phyloP scores from a whole-genome alignment of 1,139 yeast species.

The Taphrina populina region DNA sequence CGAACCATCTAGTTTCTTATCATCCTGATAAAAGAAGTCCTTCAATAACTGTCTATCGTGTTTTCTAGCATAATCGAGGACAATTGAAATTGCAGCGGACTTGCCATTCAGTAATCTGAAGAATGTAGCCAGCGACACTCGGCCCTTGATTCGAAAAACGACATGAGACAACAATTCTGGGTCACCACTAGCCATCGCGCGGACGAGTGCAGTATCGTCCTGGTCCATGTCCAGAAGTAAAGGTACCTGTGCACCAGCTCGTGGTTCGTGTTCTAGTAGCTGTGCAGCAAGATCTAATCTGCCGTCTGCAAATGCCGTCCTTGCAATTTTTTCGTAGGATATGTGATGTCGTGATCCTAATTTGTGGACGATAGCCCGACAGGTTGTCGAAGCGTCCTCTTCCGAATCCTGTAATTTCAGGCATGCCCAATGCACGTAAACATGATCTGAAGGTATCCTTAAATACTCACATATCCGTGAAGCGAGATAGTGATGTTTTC shows the following conservation, averaged over 20 bases:
- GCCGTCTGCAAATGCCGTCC: conserved; percentile 80
- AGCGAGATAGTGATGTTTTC: conserved; percentile 65
- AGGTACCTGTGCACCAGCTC: conserved; percentile 61
- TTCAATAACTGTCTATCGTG: conserved; percentile 47
- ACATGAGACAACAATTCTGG: conserved; percentile 61
- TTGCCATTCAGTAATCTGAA: conserved; percentile 55
- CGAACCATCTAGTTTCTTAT: conserved; percentile 53
- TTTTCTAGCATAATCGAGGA: conserved; percentile 49
- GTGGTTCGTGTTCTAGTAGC: conserved; percentile 61
- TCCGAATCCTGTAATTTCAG: conserved; percentile 55
- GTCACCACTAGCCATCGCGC: conserved; percentile 66
- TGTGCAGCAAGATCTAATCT: conserved; percentile 63
- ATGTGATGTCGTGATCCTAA: conserved; percentile 49
- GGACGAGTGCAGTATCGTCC: conserved; percentile 64
- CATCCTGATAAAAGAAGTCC: conserved; percentile 63
- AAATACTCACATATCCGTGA: conserved; percentile 60
- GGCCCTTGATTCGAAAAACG: conserved; percentile 54
- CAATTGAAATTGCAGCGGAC: conserved; percentile 50
- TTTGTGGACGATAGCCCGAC: conserved; percentile 53
- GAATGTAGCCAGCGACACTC: conserved; percentile 55
- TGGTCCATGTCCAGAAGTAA: conserved; percentile 71
- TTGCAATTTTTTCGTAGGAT: conserved; percentile 64
- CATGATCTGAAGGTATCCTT: conserved; percentile 54
- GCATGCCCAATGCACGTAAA: conserved; percentile 82
- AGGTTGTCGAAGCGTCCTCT: conserved; percentile 60